Evolutionary conservation across 2,329 filamentous ascomycete species (phyloP).

Genomic region (Tolypocladium ophioglossoides): DNA sequence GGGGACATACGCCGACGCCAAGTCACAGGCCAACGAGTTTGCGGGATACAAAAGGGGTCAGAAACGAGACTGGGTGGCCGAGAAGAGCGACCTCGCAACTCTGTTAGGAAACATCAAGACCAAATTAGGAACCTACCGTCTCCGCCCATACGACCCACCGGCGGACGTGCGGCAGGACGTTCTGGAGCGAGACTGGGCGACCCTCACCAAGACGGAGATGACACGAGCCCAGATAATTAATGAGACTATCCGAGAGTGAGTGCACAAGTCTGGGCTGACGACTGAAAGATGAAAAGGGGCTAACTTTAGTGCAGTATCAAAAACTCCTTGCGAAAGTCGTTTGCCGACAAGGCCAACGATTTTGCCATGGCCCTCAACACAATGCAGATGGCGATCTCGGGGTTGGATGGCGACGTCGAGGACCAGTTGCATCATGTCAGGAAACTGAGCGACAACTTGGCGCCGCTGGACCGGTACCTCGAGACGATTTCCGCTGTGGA

Average conservation of each 20-base stretch:
- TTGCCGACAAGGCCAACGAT: slow-evolving; percentile 97
- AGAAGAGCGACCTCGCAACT: slow-evolving; percentile 91
- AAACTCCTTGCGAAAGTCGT: slow-evolving; percentile 81
- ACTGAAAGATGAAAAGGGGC: background rate
- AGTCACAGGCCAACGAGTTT: slow-evolving; percentile 73
- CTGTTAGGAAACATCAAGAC: slow-evolving; percentile 97
- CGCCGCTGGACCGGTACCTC: slow-evolving; percentile 84
- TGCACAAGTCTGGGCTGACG: slow-evolving; percentile 2
- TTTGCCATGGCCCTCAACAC: slow-evolving; percentile 94
- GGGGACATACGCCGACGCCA: slow-evolving; percentile 87
- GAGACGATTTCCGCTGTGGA: slow-evolving; percentile 80
- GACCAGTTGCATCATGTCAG: slow-evolving; percentile 85
- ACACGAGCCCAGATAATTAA: slow-evolving; percentile 88
- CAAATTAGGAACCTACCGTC: slow-evolving; percentile 87
- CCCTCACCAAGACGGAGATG: slow-evolving; percentile 74
- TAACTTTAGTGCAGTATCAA: slow-evolving; percentile 57
- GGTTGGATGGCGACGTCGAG: slow-evolving; percentile 93
- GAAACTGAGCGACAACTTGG: slow-evolving; percentile 72
- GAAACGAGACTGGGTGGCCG: slow-evolving; percentile 93
- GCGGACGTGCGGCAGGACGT: slow-evolving; percentile 71
- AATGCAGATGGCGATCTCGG: slow-evolving; percentile 86
- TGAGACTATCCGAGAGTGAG: slow-evolving; percentile 89
- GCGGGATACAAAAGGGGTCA: slow-evolving; percentile 80
- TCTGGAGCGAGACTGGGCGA: slow-evolving; percentile 73
- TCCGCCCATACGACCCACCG: slow-evolving; percentile 86